Evolutionary conservation across 2,329 filamentous ascomycete species (phyloP).

Genomic region (Monilinia vaccinii-corymbosi): DNA sequence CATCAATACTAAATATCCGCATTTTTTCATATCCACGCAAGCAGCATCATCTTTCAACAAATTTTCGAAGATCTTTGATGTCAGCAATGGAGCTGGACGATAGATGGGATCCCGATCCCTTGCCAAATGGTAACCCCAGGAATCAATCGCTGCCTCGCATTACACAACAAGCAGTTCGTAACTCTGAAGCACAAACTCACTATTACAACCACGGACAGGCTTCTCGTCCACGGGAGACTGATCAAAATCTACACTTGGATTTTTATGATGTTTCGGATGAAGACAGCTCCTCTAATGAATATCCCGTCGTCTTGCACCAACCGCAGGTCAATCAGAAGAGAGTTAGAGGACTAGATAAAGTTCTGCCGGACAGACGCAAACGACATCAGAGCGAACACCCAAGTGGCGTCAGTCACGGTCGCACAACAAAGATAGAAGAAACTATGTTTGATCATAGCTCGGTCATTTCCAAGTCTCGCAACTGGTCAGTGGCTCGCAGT

Average conservation of each 20-base stretch:
- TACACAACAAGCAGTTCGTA: not conserved
- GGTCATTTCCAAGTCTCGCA: not conserved
- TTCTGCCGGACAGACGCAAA: not conserved
- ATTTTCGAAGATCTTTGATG: not conserved
- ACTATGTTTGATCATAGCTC: not conserved
- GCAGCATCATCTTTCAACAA: not conserved
- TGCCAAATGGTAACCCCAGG: not conserved
- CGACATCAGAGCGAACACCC: conserved; percentile 4
- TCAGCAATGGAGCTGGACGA: not conserved
- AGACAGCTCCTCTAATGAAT: not conserved
- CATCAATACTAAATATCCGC: too few relatives aligned
- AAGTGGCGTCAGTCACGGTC: not conserved
- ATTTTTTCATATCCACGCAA: not conserved
- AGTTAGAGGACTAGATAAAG: not conserved
- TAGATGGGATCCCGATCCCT: not conserved
- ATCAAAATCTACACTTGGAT: not conserved
- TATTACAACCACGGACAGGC: not conserved
- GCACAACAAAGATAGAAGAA: not conserved
- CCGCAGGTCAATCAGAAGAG: not conserved
- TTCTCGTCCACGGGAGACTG: not conserved
- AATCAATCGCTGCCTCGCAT: not conserved
- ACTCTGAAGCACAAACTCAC: not conserved
- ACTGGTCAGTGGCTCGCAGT: not conserved
- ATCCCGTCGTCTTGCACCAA: not conserved
- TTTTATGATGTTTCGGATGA: not conserved